phyloP scores from a whole-genome alignment of 2,329 filamentous ascomycete species.

The Fusarium sp. region DNA sequence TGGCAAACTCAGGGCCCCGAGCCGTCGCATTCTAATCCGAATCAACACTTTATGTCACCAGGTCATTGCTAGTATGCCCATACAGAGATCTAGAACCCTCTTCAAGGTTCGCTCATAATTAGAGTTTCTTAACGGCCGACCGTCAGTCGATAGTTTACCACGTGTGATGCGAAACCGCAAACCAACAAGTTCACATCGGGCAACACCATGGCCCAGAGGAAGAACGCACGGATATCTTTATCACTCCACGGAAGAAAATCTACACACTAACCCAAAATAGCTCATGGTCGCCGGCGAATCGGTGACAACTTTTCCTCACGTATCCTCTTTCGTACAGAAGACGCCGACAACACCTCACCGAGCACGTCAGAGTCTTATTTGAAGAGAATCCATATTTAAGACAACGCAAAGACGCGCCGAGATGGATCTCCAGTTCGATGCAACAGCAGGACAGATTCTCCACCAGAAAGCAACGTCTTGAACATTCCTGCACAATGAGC shows the following conservation, averaged over 20 bases:
- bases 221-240: not conserved
- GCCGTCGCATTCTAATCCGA: not conserved
- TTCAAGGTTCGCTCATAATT: fast-evolving
- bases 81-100: not conserved
- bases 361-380: not conserved
- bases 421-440: not conserved
- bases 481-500: not conserved
- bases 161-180: not conserved
- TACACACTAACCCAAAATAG: not conserved
- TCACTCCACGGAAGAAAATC: not conserved
- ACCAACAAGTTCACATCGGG: not conserved
- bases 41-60: not conserved
- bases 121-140: not conserved
- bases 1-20: not conserved
- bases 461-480: not conserved
- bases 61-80: no score
- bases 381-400: not conserved
- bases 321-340: not conserved
- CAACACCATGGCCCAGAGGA: not conserved
- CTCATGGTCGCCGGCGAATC: not conserved
- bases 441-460: not conserved
- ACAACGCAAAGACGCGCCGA: not conserved
- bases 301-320: not conserved
- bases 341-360: not conserved
- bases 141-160: not conserved